Evolutionary conservation across 495 filamentous ascomycete species (phyloP), one percentile per base, ranked within the genome.

Genomic region (Darksidea phi): DNA sequence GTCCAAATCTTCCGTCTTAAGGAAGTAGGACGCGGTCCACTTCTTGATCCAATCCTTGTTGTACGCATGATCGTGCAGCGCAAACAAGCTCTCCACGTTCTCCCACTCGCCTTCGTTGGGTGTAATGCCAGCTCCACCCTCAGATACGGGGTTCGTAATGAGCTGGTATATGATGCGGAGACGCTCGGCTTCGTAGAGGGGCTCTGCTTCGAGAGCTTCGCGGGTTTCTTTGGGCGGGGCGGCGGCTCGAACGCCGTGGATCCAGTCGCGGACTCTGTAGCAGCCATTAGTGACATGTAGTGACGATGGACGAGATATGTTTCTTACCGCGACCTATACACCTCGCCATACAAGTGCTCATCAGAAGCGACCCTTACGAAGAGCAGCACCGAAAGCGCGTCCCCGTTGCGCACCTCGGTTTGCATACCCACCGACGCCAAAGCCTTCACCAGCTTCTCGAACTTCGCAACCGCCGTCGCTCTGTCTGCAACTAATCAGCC

Each of bases 231-330:
- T 84, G 56, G 88, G 86, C 1, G 93, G 95, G 26, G 92, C 87
- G 15, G 81, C 79, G 61, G 86, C 79, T 42, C 91, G 86, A 37
- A 97, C 87, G 32, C 94, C 91, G 75, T 92, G 88, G 24, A 97
- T 86, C 94, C 94, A 98, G 77, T 98, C 95, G 68, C 91, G 90
- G 47, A 97, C 86, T 50, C 94, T 91, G 67, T n/a, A 67, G 66
- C 24, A 18, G 49, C 42, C 65, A 56, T 36, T 56, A 50, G 12
- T 25, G 32, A n/a, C 11, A 18, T 49, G 11, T 7, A 18, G 20
- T 4, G 12, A 17, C 20, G 45, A 18, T 11, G 20, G 26, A 20
- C 10, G 13, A 47, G 18, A 21, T 15, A 17, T 17, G 28, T 10
- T 13, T 71, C 76, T 64, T 62, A 85, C 84, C 84, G 79, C 11